phyloP scores from a whole-genome alignment of 2,329 filamentous ascomycete genomes.

The Sarocladium kiliense region DNA sequence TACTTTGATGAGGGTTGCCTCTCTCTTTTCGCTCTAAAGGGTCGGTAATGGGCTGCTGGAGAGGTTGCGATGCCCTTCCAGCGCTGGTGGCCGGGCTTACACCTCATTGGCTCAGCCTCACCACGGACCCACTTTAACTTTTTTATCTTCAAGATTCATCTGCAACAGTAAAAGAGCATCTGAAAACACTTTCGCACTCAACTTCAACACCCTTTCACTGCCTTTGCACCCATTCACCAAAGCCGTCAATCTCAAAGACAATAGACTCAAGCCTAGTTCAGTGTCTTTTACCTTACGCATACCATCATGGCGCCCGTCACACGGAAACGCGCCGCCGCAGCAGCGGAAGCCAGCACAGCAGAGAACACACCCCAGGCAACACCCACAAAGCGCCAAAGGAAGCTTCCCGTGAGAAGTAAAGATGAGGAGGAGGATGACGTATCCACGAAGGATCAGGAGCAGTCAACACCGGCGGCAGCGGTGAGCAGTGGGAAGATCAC shows the following conservation, averaged over 20 bases:
- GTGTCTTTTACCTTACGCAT: not conserved
- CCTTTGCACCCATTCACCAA: not conserved
- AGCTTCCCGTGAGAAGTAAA: slow-evolving; percentile 30
- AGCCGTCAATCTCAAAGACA: no score
- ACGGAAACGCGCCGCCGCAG: slow-evolving; percentile 9
- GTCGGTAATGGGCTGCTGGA: no score
- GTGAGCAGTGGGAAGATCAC: slow-evolving; percentile 18
- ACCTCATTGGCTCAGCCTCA: not conserved
- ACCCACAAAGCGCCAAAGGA: slow-evolving; percentile 18
- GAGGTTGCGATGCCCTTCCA: not conserved
- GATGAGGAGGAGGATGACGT: slow-evolving; percentile 18
- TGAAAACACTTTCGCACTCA: not conserved
- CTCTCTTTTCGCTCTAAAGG: no score
- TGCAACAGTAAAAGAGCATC: not conserved
- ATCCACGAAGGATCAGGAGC: not conserved
- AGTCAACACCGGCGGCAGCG: not conserved
- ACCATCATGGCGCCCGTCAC: slow-evolving; percentile 10
- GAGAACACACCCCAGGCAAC: slow-evolving; percentile 12
- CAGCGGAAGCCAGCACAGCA: slow-evolving; percentile 13
- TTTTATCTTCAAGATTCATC: slow-evolving; percentile 11
- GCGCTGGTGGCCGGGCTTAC: not conserved
- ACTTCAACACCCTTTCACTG: not conserved
- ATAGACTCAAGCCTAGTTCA: no score
- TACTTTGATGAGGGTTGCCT: no score
- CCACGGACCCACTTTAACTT: slow-evolving; percentile 12